Evolutionary conservation across 106 monocot genomes (phyloP).

Genomic region (Dendrobium officinale): DNA sequence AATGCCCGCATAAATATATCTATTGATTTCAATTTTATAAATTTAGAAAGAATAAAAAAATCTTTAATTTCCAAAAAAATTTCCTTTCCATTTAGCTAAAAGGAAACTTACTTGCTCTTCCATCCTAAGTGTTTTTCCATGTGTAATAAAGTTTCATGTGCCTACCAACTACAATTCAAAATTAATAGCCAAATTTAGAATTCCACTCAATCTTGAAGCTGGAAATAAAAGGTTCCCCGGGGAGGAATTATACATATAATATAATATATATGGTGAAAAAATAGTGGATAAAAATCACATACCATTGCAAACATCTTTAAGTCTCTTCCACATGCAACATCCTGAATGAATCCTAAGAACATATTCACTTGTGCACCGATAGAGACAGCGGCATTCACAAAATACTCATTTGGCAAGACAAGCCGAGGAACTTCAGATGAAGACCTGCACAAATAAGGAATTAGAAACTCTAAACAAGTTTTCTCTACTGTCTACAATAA

Average conservation of each 20-base stretch:
- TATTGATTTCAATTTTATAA: no score
- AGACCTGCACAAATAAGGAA: slow-evolving; percentile 30
- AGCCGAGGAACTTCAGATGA: slow-evolving; percentile 63
- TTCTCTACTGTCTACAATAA: not conserved
- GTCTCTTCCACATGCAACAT: slow-evolving; percentile 78
- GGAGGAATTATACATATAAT: not conserved
- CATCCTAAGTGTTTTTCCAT: no score
- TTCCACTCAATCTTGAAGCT: no score
- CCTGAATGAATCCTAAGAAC: slow-evolving; percentile 81
- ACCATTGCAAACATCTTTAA: slow-evolving; percentile 79
- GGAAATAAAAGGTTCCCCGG: no score
- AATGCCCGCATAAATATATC: no score
- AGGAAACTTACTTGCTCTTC: no score
- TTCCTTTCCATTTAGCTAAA: no score
- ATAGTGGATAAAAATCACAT: slow-evolving; percentile 8
- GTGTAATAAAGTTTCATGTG: no score
- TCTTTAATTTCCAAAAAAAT: no score
- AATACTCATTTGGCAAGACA: slow-evolving; percentile 70
- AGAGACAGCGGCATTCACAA: slow-evolving; percentile 61
- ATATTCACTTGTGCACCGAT: slow-evolving; percentile 68
- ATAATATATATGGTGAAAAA: not conserved
- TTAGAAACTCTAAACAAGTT: slow-evolving; percentile 4
- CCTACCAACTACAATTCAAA: no score
- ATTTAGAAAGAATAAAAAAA: no score
- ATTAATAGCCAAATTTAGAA: no score